Evolutionary conservation across 139 green algal genomes (phyloP).

Genomic region (Eudorina sp.): DNA sequence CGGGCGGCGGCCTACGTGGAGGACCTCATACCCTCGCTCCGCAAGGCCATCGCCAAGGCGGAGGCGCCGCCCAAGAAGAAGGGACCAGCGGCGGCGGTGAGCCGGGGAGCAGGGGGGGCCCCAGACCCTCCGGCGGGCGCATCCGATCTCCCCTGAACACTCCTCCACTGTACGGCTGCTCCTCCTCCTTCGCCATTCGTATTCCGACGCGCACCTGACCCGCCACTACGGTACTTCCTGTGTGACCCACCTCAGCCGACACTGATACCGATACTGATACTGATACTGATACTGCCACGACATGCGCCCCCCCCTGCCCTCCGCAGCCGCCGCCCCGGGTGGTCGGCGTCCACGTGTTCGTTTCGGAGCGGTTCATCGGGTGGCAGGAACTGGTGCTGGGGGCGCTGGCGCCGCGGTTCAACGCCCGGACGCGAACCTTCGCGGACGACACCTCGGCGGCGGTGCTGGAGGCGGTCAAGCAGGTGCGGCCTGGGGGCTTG

Average conservation of each 20-base stretch:
- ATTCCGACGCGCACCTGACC: too few relatives aligned
- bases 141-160: too few relatives aligned
- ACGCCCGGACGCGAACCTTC: conserved; percentile 64
- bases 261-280: too few relatives aligned
- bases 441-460: conserved; percentile 47
- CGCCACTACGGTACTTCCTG: too few relatives aligned
- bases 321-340: conserved; percentile 63
- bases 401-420: conserved; percentile 55
- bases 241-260: too few relatives aligned
- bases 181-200: too few relatives aligned
- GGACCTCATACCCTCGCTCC: conserved; percentile 77
- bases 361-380: conserved; percentile 84
- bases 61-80: conserved; percentile 90
- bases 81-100: conserved; percentile 49
- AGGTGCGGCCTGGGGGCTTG: conserved; percentile 27
- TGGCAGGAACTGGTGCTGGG: conserved; percentile 83
- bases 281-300: neutral
- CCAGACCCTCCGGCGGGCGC: too few relatives aligned
- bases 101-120: neutral
- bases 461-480: conserved; percentile 48
- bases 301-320: neutral
- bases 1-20: conserved; percentile 72
- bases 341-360: conserved; percentile 70
- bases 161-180: too few relatives aligned
- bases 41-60: conserved; percentile 87